These are phyloP conservation scores for Phycomyces blakesleeanus DNA, from an alignment of 192 early-diverging fungal species.

Conservation along the genomic window DNA sequence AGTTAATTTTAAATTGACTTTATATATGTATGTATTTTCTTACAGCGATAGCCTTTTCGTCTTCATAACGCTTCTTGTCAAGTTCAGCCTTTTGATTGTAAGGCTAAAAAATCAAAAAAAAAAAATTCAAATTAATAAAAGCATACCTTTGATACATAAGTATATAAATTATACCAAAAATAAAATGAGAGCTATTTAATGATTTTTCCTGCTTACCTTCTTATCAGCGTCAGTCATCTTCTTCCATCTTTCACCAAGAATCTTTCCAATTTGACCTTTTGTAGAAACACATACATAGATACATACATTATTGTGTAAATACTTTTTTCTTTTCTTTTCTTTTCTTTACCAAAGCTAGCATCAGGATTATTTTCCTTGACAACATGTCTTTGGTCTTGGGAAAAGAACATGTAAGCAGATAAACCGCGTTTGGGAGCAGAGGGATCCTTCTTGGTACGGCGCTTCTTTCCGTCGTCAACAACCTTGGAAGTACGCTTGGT, in stretches of 20 bases:
- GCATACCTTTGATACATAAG: neutral
- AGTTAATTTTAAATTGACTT: neutral
- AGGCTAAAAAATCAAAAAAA: too few species aligned
- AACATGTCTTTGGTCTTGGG: constrained; percentile 70
- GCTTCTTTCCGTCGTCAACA: constrained; percentile 51
- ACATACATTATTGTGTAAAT: neutral
- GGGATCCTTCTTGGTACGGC: constrained; percentile 80
- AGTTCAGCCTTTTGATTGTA: constrained; percentile 31
- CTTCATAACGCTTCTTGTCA: constrained; percentile 42
- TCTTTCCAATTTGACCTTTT: constrained; percentile 38
- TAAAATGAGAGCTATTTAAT: neutral
- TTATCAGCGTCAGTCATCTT: constrained; percentile 33
- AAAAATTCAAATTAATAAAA: too few species aligned
- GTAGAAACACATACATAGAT: neutral
- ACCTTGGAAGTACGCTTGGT: constrained; percentile 24
- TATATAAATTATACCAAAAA: too few species aligned
- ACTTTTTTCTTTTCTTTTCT: neutral
- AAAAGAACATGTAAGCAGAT: constrained; percentile 91
- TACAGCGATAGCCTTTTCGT: constrained; percentile 33
- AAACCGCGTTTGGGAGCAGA: constrained; percentile 88
- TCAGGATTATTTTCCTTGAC: constrained; percentile 82
- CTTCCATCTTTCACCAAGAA: constrained; percentile 45
- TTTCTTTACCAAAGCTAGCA: constrained; percentile 54
- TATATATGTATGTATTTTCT: neutral
- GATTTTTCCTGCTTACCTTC: constrained; percentile 26